A percentile compares a stretch with the other conserved stretches of the same genome.
Evolutionary conservation across 371 early-diverging fungal species (phyloP).

Genomic region (Actinomortierella wolfii): DNA sequence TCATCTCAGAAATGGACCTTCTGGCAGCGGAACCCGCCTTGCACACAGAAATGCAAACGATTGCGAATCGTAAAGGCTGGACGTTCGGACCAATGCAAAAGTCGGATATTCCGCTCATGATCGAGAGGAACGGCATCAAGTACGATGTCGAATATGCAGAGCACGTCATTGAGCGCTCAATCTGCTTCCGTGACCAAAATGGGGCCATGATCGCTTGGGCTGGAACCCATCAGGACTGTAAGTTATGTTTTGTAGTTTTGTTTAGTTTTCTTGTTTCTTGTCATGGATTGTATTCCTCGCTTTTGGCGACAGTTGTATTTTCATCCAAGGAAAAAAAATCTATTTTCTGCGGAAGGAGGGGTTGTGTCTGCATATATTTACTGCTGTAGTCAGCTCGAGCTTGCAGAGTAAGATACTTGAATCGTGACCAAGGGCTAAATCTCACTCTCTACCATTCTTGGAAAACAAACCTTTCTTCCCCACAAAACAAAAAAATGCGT

Average conservation of each 20-base stretch:
- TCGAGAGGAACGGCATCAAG: constrained; percentile 15
- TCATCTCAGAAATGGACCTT: constrained; percentile 24
- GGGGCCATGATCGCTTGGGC: constrained; percentile 39
- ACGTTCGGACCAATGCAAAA: constrained; percentile 23
- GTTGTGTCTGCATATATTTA: too few species aligned
- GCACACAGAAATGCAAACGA: constrained; percentile 5
- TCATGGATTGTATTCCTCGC: not conserved
- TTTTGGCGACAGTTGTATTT: not conserved
- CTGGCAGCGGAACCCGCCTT: constrained; percentile 11
- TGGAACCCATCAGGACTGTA: constrained; percentile 38
- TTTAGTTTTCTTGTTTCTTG: not conserved
- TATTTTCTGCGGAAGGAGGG: too few species aligned
- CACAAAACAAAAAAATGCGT: too few species aligned
- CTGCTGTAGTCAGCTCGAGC: too few species aligned
- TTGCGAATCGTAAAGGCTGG: constrained; percentile 15
- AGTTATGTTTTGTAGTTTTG: not conserved
- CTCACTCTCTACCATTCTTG: too few species aligned
- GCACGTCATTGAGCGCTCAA: constrained; percentile 17
- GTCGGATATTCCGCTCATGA: constrained; percentile 20
- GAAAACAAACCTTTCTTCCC: too few species aligned
- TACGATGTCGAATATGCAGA: constrained; percentile 16
- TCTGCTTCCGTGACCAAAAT: constrained; percentile 23
- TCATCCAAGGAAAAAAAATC: too few species aligned
- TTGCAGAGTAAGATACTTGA: too few species aligned
- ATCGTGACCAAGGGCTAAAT: too few species aligned